Percentiles rank a stretch among this genome's conserved stretches.
phyloP scores from a whole-genome alignment of 163 green algal genomes.

The Chlamydomonas reinhardtii region DNA sequence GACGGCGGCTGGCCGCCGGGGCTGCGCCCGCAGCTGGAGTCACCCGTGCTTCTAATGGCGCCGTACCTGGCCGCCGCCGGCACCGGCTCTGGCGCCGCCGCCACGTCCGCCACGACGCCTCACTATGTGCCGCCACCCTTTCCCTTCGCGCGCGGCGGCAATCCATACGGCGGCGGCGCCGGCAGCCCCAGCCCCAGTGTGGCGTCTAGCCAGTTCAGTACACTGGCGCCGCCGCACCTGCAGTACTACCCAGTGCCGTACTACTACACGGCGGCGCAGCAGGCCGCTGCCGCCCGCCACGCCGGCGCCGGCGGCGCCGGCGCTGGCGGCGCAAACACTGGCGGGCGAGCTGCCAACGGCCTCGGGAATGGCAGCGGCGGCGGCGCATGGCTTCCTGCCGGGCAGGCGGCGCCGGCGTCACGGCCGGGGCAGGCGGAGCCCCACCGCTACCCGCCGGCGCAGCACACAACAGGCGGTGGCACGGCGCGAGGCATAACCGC shows the following conservation, averaged over 20 bases:
- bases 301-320: not conserved
- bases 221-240: conserved; percentile 29
- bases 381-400: not conserved
- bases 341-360: not conserved
- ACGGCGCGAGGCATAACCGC: too few species aligned
- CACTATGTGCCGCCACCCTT: too few species aligned
- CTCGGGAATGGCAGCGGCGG: not conserved
- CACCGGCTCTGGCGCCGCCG: not conserved
- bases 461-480: not conserved
- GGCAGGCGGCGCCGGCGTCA: not conserved
- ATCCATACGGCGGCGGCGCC: not conserved
- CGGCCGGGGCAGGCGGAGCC: too few species aligned
- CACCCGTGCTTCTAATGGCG: not conserved
- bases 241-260: conserved; percentile 43
- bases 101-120: not conserved
- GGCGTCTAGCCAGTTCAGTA: conserved; percentile 34
- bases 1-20: not conserved
- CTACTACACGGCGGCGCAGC: conserved; percentile 18
- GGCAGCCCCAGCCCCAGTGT: conserved; percentile 25
- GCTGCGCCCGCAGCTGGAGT: not conserved
- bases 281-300: not conserved
- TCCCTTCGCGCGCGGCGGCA: too few species aligned
- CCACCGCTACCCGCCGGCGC: not conserved
- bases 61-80: not conserved
- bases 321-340: too few species aligned